Conservation (phyloP, 768 basidiomycete genomes). For the Collybia sordida region DNA sequence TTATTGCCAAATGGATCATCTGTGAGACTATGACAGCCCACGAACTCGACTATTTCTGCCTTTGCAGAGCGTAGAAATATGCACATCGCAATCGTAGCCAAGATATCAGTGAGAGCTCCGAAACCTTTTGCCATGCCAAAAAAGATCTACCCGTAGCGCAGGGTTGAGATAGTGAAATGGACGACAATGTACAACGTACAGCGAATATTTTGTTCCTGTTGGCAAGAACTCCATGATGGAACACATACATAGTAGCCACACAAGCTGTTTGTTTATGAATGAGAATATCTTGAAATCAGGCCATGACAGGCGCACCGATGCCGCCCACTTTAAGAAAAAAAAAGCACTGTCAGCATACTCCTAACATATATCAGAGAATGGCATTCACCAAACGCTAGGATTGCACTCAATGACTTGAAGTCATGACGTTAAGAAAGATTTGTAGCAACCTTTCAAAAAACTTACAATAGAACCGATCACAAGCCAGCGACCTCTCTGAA, state of each 20-base stretch:
- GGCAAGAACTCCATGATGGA: slow-evolving; percentile 27
- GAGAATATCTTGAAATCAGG: not conserved
- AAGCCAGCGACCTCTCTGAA: slow-evolving; percentile 23
- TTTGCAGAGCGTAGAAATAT: slow-evolving; percentile 32
- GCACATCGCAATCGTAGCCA: slow-evolving; percentile 46
- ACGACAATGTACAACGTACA: slow-evolving; percentile 16
- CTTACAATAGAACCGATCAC: slow-evolving; percentile 28
- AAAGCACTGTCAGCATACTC: not conserved
- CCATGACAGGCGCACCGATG: slow-evolving; percentile 18
- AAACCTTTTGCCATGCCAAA: slow-evolving; percentile 46
- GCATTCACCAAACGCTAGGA: slow-evolving; percentile 29
- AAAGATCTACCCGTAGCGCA: slow-evolving; percentile 30
- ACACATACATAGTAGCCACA: slow-evolving; percentile 32
- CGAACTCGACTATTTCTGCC: slow-evolving; percentile 38
- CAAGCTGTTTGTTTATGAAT: slow-evolving; percentile 22
- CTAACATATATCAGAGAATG: not conserved
- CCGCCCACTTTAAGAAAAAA: slow-evolving; percentile 21
- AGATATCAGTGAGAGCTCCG: slow-evolving; percentile 39
- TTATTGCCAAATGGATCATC: not conserved
- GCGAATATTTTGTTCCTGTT: slow-evolving; percentile 26
- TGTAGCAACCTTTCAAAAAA: not conserved
- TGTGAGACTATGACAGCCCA: not conserved
- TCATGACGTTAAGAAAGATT: not conserved
- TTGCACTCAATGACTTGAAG: slow-evolving; percentile 21
- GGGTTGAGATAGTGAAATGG: not conserved